Conservation (phyloP, 1,284 basidiomycete species). For the Veloboletus limbatus region DNA sequence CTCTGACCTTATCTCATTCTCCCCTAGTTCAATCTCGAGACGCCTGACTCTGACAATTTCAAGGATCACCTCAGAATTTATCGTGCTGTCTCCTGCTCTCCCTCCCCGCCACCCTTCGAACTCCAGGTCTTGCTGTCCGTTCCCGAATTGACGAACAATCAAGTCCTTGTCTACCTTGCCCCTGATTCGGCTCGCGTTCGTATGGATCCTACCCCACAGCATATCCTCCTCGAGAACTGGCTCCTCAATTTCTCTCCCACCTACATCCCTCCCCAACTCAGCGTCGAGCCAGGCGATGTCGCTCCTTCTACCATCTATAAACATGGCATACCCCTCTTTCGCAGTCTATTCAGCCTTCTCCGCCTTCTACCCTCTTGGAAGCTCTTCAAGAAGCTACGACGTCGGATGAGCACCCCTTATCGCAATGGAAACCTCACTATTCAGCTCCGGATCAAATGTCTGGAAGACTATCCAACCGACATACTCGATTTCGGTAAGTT, state of each 20-base stretch:
- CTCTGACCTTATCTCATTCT: conserved; percentile 3
- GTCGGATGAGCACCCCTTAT: conserved; percentile 39
- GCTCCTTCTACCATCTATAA: conserved; percentile 78
- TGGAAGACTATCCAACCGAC: conserved; percentile 31
- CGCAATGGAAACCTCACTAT: conserved; percentile 52
- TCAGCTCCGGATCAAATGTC: conserved; percentile 46
- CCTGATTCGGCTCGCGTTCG: conserved; percentile 57
- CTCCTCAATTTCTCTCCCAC: conserved; percentile 49
- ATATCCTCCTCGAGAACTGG: conserved; percentile 75
- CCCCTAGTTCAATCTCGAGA: conserved; percentile 75
- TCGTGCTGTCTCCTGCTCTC: conserved; percentile 52
- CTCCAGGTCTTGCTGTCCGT: conserved; percentile 68
- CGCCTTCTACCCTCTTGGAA: conserved; percentile 73
- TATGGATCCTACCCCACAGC: conserved; percentile 62
- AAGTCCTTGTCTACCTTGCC: conserved; percentile 64
- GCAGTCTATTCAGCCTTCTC: conserved; percentile 68
- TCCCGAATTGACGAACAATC: conserved; percentile 63
- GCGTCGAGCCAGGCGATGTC: conserved; percentile 46
- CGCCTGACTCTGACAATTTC: conserved; percentile 62
- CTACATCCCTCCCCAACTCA: conserved; percentile 17
- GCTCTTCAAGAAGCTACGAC: conserved; percentile 57
- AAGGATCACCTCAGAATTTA: conserved; percentile 61
- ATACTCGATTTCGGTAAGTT: conserved; percentile 43
- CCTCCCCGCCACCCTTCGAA: conserved; percentile 46
- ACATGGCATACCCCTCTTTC: conserved; percentile 74